Conservation (phyloP, 2,329 filamentous ascomycete species). For the Xylaria digitata region DNA sequence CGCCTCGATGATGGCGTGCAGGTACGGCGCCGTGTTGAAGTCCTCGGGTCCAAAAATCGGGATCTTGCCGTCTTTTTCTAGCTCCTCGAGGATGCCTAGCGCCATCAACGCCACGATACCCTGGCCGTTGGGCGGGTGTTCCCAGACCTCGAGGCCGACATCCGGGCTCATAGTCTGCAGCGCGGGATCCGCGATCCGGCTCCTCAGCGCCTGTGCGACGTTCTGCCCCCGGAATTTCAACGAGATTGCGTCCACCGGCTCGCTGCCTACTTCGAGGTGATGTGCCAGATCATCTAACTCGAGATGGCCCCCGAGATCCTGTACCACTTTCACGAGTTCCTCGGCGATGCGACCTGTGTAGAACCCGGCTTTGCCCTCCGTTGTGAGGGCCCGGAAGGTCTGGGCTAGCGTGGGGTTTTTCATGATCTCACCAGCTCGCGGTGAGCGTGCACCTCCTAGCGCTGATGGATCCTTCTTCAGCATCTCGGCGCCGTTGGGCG, state of each 20-base stretch:
- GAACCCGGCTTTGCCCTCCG: slow-evolving; percentile 88
- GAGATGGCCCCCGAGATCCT: slow-evolving; percentile 80
- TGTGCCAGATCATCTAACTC: slow-evolving; percentile 82
- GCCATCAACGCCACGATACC: slow-evolving; percentile 96
- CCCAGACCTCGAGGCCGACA: slow-evolving; percentile 84
- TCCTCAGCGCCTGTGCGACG: slow-evolving; percentile 46
- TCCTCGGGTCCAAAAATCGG: slow-evolving; percentile 75
- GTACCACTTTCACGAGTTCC: slow-evolving; percentile 80
- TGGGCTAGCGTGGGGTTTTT: slow-evolving; percentile 83
- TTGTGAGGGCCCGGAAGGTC: slow-evolving; percentile 82
- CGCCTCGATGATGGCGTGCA: slow-evolving; percentile 89
- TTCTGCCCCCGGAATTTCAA: slow-evolving; percentile 79
- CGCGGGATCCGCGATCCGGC: slow-evolving; percentile 50
- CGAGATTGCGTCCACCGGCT: slow-evolving; percentile 86
- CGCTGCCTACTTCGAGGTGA: slow-evolving; percentile 75
- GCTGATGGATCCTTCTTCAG: slow-evolving; percentile 80
- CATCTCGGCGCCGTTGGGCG: slow-evolving; percentile 88
- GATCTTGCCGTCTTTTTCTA: slow-evolving; percentile 81
- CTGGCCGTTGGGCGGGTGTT: slow-evolving; percentile 96
- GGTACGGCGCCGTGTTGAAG: slow-evolving; percentile 83
- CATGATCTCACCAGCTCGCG: slow-evolving; percentile 86
- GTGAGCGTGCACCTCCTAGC: slow-evolving; percentile 77
- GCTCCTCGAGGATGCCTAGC: slow-evolving; percentile 87
- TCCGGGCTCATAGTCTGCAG: slow-evolving; percentile 50
- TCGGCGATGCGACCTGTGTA: slow-evolving; percentile 87